Evolutionary conservation across 2,329 filamentous ascomycete genomes (phyloP).

Genomic region (Aphanocladium album): DNA sequence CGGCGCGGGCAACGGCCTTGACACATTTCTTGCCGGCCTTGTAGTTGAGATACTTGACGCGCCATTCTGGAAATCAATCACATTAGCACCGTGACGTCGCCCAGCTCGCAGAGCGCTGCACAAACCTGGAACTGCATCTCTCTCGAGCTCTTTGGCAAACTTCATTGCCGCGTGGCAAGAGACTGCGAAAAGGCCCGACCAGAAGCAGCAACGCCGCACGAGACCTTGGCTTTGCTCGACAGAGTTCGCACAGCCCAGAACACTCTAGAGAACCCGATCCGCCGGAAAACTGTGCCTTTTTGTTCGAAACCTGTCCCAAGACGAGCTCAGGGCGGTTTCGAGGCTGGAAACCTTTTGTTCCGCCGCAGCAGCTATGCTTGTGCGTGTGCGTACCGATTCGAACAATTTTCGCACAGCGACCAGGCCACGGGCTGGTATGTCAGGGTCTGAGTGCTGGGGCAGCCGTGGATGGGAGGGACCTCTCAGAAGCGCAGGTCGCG

Average conservation of each 20-base stretch:
- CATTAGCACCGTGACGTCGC: conserved; percentile 3
- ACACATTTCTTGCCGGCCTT: conserved; percentile 93
- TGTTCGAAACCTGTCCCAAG: background rate
- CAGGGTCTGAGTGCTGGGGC: background rate
- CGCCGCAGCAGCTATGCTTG: too few relatives aligned
- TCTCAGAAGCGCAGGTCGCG: background rate
- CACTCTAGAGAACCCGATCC: background rate
- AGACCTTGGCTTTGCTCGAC: background rate
- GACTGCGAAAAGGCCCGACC: background rate
- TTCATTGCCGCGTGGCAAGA: conserved; percentile 44
- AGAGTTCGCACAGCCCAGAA: background rate
- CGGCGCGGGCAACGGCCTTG: conserved; percentile 72
- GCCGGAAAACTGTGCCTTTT: conserved; percentile 1
- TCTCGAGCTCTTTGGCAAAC: conserved; percentile 74
- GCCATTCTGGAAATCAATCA: conserved; percentile 61
- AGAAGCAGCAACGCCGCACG: conserved; percentile 12
- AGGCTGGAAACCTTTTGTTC: background rate
- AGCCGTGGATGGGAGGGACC: background rate
- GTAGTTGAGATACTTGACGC: conserved; percentile 90
- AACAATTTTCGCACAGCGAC: background rate
- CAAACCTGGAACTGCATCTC: conserved; percentile 76
- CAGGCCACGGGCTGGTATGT: conserved; percentile 11
- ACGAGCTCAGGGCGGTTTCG: background rate
- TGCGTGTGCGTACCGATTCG: background rate
- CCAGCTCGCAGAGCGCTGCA: background rate